Percentiles rank a stretch among this genome's conserved stretches.
Conservation (phyloP, 805 yeast species). For the Myxozyma mucilagina region DNA sequence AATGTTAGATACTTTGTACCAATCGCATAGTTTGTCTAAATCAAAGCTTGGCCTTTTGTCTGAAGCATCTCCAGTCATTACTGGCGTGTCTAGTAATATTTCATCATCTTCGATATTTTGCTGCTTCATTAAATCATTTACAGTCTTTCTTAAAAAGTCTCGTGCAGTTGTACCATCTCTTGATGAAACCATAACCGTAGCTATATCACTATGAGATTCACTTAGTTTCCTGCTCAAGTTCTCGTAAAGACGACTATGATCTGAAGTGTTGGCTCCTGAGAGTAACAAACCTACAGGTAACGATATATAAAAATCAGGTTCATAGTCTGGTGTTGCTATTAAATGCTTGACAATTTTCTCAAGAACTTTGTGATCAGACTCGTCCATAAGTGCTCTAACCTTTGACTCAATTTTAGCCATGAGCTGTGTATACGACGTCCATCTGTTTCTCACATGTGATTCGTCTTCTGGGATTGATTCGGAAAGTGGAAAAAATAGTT, state of each 20-base stretch:
- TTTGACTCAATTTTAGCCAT: constrained; percentile 1
- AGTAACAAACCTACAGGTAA: constrained; percentile 38
- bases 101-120: constrained; percentile 21
- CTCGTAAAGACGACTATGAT: constrained; percentile 38
- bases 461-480: constrained; percentile 12
- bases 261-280: constrained; percentile 42
- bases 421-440: constrained; percentile 1
- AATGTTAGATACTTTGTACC: constrained; percentile 32
- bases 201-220: neutral
- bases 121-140: constrained; percentile 37
- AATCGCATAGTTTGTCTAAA: constrained; percentile 41
- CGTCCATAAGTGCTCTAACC: neutral
- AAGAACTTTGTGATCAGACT: constrained; percentile 2
- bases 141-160: constrained; percentile 39
- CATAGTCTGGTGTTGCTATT: neutral
- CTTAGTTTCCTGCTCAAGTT: constrained; percentile 27
- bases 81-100: neutral
- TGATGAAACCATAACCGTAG: constrained; percentile 36
- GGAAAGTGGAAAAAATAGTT: constrained; percentile 11
- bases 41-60: constrained; percentile 44
- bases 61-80: constrained; percentile 21
- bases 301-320: constrained; percentile 22
- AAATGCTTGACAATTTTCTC: constrained; percentile 2
- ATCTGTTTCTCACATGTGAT: constrained; percentile 10
- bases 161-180: constrained; percentile 43